Evolutionary conservation across 179 eudicot genomes (phyloP).

Genomic region (Beta corolliflora): DNA sequence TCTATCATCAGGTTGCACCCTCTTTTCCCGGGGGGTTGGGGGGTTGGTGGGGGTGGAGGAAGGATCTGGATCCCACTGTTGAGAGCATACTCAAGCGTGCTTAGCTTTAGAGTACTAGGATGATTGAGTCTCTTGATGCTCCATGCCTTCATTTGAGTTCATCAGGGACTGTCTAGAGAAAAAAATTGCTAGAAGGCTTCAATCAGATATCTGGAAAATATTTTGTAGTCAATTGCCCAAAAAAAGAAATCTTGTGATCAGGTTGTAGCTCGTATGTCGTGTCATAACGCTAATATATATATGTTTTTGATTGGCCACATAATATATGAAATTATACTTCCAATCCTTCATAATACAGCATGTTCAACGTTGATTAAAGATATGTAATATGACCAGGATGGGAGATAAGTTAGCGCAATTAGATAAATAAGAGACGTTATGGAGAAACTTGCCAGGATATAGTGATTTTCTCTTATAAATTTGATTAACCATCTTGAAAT

Average conservation of each 20-base stretch:
- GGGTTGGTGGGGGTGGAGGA: no score
- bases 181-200: not conserved
- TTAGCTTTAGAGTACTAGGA: no score
- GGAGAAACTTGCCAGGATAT: not conserved
- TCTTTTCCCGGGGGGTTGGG: no score
- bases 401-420: not conserved
- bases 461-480: not conserved
- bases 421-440: not conserved
- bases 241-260: no score
- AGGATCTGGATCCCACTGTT: no score
- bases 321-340: no score
- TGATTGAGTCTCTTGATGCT: no score
- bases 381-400: not conserved
- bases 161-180: not conserved
- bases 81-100: no score
- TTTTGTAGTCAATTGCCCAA: no score
- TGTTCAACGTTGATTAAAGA: not conserved
- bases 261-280: not conserved
- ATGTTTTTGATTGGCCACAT: not conserved
- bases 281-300: not conserved
- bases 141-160: not conserved
- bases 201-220: no score
- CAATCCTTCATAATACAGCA: not conserved
- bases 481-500: not conserved
- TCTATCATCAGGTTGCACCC: not conserved